Conservation (phyloP, 2,329 filamentous ascomycete genomes). For the Scytalidium lignicola region DNA sequence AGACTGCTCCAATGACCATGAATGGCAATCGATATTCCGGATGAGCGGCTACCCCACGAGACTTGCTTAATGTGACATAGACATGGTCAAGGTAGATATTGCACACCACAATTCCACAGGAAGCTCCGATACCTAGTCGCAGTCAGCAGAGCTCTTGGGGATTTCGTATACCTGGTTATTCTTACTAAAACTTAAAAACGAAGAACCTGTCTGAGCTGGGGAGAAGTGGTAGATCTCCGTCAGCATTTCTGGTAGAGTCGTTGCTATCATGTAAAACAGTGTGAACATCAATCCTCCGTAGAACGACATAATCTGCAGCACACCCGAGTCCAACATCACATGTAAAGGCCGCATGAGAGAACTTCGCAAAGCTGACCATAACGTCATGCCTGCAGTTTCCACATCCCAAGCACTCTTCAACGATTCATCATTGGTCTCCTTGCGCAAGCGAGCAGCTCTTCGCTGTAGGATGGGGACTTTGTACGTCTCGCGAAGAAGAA, state of each 20-base stretch:
- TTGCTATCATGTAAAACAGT: constrained; percentile 41
- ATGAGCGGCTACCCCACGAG: constrained; percentile 34
- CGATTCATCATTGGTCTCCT: constrained; percentile 59
- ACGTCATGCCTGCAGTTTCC: not conserved
- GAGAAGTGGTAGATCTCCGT: constrained; percentile 34
- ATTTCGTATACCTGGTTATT: not conserved
- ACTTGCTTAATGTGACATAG: constrained; percentile 42
- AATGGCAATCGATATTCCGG: constrained; percentile 53
- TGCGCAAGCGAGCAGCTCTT: constrained; percentile 52
- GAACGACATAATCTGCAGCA: constrained; percentile 41
- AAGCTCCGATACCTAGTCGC: constrained; percentile 17
- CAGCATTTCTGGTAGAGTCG: constrained; percentile 38
- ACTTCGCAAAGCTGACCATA: constrained; percentile 2
- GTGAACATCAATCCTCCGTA: constrained; percentile 37
- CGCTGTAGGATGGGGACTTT: constrained; percentile 48
- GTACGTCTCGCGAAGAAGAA: constrained; percentile 56
- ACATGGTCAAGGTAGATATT: constrained; percentile 42
- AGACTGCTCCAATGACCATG: constrained; percentile 39
- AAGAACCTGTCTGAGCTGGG: constrained; percentile 45
- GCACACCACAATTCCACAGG: constrained; percentile 24
- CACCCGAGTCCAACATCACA: constrained; percentile 42
- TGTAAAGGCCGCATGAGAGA: constrained; percentile 34
- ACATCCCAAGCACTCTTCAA: constrained; percentile 16
- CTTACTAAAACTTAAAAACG: constrained; percentile 50
- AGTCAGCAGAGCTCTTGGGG: constrained; percentile 5